Conservation (phyloP, 2,329 filamentous ascomycete species). For the Colletotrichum magnum region DNA sequence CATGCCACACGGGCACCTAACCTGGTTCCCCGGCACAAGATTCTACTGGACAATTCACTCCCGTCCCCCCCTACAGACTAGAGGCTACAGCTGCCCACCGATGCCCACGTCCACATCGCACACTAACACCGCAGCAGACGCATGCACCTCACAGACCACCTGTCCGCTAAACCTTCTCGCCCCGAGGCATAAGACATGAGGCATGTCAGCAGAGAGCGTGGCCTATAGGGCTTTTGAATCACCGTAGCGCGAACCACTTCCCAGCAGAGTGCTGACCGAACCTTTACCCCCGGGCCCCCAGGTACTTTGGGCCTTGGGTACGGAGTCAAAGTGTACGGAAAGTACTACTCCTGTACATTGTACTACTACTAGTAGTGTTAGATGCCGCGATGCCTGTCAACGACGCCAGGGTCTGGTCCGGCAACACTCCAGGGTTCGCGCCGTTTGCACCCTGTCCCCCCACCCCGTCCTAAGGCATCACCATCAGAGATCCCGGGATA, state of each 20-base stretch:
- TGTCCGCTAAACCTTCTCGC: slow-evolving; percentile 17
- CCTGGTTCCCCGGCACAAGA: slow-evolving; percentile 3
- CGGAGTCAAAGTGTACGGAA: too few species aligned
- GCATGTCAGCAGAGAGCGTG: background rate
- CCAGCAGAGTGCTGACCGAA: slow-evolving; percentile 39
- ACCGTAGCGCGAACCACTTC: slow-evolving; percentile 23
- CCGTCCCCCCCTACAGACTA: slow-evolving; percentile 14
- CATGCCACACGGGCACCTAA: slow-evolving; percentile 26
- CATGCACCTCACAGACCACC: slow-evolving; percentile 41
- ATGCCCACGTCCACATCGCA: slow-evolving; percentile 32
- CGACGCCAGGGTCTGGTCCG: slow-evolving; percentile 12
- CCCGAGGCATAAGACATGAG: background rate
- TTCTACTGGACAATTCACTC: slow-evolving; percentile 37
- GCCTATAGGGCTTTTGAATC: slow-evolving; percentile 8
- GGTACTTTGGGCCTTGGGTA: too few species aligned
- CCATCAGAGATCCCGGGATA: slow-evolving; percentile 12
- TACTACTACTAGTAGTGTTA: background rate
- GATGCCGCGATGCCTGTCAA: slow-evolving; percentile 34
- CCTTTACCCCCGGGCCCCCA: background rate
- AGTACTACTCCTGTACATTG: too few species aligned
- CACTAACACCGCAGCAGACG: slow-evolving; percentile 29
- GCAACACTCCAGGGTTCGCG: slow-evolving; percentile 17
- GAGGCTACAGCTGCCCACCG: slow-evolving; percentile 18
- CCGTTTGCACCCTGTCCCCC: slow-evolving; percentile 11
- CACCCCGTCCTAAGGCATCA: slow-evolving; percentile 22